A percentile compares a stretch with the other conserved stretches of the same genome.
These are phyloP conservation scores for Chaetoceros tenuissimus DNA, from an alignment of 108 stramenopile species.

Conservation along the genomic window DNA sequence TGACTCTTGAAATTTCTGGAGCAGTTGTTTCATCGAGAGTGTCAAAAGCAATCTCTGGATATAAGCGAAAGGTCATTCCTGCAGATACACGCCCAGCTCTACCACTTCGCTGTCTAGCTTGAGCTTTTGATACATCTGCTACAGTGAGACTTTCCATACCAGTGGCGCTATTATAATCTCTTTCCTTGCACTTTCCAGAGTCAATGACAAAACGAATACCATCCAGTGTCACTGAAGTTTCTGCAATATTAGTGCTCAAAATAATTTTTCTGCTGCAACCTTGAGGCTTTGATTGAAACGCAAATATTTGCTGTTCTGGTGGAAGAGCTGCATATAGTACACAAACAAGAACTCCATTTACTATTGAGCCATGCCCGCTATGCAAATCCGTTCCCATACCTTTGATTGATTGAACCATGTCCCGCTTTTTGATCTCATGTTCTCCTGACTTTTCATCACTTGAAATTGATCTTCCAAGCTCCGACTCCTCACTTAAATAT, in stretches of 20 bases:
- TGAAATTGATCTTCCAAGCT: not conserved
- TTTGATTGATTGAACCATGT: constrained; percentile 46
- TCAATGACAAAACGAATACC: constrained; percentile 93
- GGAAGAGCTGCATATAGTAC: constrained; percentile 72
- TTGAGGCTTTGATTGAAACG: constrained; percentile 62
- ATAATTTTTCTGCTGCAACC: constrained; percentile 80
- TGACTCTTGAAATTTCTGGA: constrained; percentile 88
- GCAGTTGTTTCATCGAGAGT: constrained; percentile 38
- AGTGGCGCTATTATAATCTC: constrained; percentile 57
- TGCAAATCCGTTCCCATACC: constrained; percentile 54
- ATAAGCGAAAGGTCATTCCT: constrained; percentile 75
- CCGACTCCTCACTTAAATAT: constrained; percentile 48
- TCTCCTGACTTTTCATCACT: not conserved
- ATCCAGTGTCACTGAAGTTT: constrained; percentile 94
- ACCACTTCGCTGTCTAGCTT: constrained; percentile 69
- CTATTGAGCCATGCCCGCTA: constrained; percentile 31
- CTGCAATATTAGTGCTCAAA: constrained; percentile 95
- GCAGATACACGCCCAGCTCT: constrained; percentile 68
- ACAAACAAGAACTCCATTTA: constrained; percentile 71
- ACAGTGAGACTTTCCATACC: constrained; percentile 79
- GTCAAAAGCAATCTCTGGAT: constrained; percentile 65
- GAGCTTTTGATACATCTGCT: constrained; percentile 62
- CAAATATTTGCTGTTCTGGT: constrained; percentile 62
- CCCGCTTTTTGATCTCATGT: constrained; percentile 9
- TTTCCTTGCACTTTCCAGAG: constrained; percentile 78